phyloP scores from a whole-genome alignment of 148 eudicot species.

The Vaccinium corymbosum region DNA sequence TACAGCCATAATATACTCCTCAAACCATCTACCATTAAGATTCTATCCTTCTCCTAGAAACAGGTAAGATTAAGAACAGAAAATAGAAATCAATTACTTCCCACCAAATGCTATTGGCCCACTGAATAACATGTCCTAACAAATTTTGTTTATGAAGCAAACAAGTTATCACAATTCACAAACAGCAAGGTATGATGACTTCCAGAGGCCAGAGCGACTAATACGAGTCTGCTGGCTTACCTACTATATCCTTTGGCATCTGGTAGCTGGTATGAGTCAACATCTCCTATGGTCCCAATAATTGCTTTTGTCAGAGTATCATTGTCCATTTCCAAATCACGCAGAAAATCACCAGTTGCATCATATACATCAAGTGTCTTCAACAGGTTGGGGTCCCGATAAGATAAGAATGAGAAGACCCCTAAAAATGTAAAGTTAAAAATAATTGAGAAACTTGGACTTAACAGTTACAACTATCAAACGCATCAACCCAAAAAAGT shows the following conservation, averaged over 20 bases:
- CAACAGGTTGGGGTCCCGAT: constrained; percentile 93
- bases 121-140: background rate
- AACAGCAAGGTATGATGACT: background rate
- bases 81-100: background rate
- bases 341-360: constrained; percentile 73
- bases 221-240: constrained; percentile 35
- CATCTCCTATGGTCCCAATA: constrained; percentile 96
- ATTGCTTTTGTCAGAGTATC: constrained; percentile 96
- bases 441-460: constrained; percentile 17
- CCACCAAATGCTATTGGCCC: background rate
- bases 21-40: background rate
- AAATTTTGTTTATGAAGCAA: background rate
- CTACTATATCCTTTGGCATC: constrained; percentile 99
- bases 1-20: background rate
- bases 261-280: constrained; percentile 91
- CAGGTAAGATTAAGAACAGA: background rate
- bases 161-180: background rate
- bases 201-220: background rate
- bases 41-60: background rate
- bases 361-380: constrained; percentile 94
- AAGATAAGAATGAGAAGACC: constrained; percentile 85
- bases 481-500: background rate
- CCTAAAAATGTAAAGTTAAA: constrained; percentile 40
- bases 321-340: constrained; percentile 81
- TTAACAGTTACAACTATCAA: background rate